Conservation (phyloP, 495 filamentous ascomycete species). For the Jackrogersella minutella region DNA sequence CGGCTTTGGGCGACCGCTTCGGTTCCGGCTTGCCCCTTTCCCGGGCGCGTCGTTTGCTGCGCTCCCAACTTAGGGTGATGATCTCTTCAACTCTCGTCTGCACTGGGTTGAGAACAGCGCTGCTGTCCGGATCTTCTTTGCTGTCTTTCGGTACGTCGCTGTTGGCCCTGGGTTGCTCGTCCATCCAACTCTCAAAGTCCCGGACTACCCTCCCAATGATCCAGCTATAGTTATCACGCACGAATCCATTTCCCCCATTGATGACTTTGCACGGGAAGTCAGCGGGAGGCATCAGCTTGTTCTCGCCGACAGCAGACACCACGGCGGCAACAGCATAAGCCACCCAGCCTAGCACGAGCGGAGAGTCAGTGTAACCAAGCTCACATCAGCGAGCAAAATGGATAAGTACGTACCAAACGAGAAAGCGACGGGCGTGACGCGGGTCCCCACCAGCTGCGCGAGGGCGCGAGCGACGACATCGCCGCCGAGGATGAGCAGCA, state of each 20-base stretch:
- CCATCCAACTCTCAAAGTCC: slow-evolving; percentile 56
- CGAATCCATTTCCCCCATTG: slow-evolving; percentile 54
- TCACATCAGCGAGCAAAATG: background rate
- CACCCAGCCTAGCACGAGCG: slow-evolving; percentile 48
- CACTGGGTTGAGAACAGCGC: background rate
- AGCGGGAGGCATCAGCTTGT: slow-evolving; percentile 52
- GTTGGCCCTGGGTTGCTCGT: background rate
- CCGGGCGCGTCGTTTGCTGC: background rate
- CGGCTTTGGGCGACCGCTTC: background rate
- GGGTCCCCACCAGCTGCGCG: slow-evolving; percentile 52
- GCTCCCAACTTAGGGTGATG: slow-evolving; percentile 6
- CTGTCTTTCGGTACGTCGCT: background rate
- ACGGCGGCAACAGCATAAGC: slow-evolving; percentile 54
- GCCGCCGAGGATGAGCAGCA: slow-evolving; percentile 61
- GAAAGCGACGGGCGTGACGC: slow-evolving; percentile 59
- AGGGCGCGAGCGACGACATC: slow-evolving; percentile 58
- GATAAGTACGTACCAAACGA: slow-evolving; percentile 55
- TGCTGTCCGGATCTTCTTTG: background rate
- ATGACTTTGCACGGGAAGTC: slow-evolving; percentile 51
- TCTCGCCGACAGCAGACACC: slow-evolving; percentile 54
- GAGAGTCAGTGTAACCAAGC: background rate
- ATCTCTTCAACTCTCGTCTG: background rate
- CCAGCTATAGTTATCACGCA: slow-evolving; percentile 57
- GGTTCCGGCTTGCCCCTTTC: background rate
- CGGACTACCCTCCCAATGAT: slow-evolving; percentile 59